Evolutionary conservation across 768 basidiomycete species (phyloP), one percentile per base, ranked within the genome.

Genomic region (Kondoa subrosea): DNA sequence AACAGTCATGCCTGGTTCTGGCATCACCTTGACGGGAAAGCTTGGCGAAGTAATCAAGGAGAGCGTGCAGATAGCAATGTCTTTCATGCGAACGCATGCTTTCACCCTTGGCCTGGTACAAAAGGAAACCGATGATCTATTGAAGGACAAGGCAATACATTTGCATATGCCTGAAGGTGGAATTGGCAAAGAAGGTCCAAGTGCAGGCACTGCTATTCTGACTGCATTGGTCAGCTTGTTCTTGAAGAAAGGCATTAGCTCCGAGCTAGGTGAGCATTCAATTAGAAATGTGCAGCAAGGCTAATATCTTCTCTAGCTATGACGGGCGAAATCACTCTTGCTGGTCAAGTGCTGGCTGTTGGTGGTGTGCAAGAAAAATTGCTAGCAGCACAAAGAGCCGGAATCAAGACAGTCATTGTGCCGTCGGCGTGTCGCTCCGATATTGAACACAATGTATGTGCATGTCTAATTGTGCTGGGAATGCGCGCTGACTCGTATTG

Each of bases 1-100:
- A 50, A 87, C 87, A 8, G 66, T 85, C 64, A 97, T 95, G 91
- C 92, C 93, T 29, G 95, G 95, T 1, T 93, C 93, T 76, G 82
- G 82, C 17, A 80, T 99, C 1, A 91, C 91, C 72, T 79, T 97
- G 4, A 97, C 95, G 0, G 95, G 95, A 50, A 97, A 97, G 78
- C 85, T 99, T 2, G 93, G 93, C 57, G 95, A 99, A 73, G 95
- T 97, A 69, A 96, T 99, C 76, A 83, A 89, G 40, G 95, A 97
- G 78, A 89, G 87, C 70, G 91, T 92, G 0, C 90, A 95, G 76
- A 95, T 99, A 71, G 90, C 87, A 2, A 78, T 97, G 69, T 87
- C 87, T 74, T 97, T 89, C 87, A 87, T 93, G 56, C 92, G 91
- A 76, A 81, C 85, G 8, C 88, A 97, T 75, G 89, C 95, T 15